Conservation (phyloP, 2,329 filamentous ascomycete species). For the Aspergillus amoenus region DNA sequence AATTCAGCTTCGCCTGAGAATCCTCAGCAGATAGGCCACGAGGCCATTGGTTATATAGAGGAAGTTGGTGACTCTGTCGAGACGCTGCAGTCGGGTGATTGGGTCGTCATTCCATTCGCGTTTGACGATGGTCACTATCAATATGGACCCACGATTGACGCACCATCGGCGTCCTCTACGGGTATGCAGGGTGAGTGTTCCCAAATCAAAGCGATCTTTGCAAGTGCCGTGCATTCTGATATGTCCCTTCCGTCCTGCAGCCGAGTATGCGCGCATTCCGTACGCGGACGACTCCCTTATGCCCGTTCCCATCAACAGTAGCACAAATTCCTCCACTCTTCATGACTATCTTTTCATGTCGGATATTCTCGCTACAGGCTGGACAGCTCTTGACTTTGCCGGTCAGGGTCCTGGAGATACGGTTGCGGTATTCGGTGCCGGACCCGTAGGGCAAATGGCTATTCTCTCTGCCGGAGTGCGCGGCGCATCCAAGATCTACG, state of each 20-base stretch:
- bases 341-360: slow-evolving; percentile 14
- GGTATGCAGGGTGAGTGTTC: background rate
- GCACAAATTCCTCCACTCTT: background rate
- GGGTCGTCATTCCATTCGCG: slow-evolving; percentile 21
- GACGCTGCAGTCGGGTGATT: slow-evolving; percentile 19
- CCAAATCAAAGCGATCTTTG: no score
- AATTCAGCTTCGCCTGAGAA: slow-evolving; percentile 14
- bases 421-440: slow-evolving; percentile 65
- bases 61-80: slow-evolving; percentile 18
- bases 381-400: slow-evolving; percentile 41
- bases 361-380: slow-evolving; percentile 25
- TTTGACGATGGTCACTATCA: slow-evolving; percentile 11
- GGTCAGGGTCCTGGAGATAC: slow-evolving; percentile 61
- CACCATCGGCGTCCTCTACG: no score
- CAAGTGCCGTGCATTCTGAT: no score
- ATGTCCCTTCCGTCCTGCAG: background rate
- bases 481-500: slow-evolving; percentile 61
- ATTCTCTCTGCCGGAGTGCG: slow-evolving; percentile 62
- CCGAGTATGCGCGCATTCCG: slow-evolving; percentile 21
- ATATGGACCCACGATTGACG: background rate
- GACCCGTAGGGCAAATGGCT: slow-evolving; percentile 65
- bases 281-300: slow-evolving; percentile 19
- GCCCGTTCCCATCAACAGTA: slow-evolving; percentile 11
- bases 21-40: slow-evolving; percentile 23
- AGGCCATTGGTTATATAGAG: slow-evolving; percentile 20